Base-by-base conservation (phyloP, 176 grass and related monocot genomes). In the Paspalum vaginatum region DNA sequence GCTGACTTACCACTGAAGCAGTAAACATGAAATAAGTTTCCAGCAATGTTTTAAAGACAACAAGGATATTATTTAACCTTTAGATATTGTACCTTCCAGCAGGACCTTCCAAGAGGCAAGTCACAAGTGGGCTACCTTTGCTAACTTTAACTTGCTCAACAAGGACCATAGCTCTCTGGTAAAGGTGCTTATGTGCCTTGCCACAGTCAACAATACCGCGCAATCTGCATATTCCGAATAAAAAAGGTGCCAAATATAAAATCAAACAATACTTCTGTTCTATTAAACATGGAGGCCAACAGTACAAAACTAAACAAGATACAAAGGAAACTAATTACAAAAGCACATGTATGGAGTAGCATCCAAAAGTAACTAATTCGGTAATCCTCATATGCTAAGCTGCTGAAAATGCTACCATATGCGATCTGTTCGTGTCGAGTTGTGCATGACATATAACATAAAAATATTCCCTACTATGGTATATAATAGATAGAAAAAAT, bases 131-230 rank as follows among this genome's bases (percentile, higher is more conserved):
- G 79, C 92, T 99, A 51, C 90, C 88, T 79, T 87, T 89, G 74
- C 92, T 99, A 50, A 93, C 90, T 91, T 89, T 95, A 85, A 99
- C 96, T 80, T 99, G 92, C 66, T 98, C 92, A 51, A 98, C 92
- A 42, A 95, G 79, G 69, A 93, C 90, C 96, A 95, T 99, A 81
- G 84, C 90, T 77, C 88, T 89, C 71, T 95, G 78, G 71, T 85
- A 87, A 77, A 99, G 91, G 67, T 89, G 90, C 49, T 67, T 91
- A 75, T 95, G 88, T 22, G 90, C 77, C 59, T 91, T 86, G 68
- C 96, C 92, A 54, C 92, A 95, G 61, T 99, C 92, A 81, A 95
- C 88, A 87, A 99, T 95, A 65, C 90, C 96, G 80, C 86, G 83
- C 41, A 95, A 84, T 85, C 96, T 95, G 75, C 54, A 86, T 24